Evolutionary conservation across 495 filamentous ascomycete genomes (phyloP).

Genomic region (Aspergillus diversus): DNA sequence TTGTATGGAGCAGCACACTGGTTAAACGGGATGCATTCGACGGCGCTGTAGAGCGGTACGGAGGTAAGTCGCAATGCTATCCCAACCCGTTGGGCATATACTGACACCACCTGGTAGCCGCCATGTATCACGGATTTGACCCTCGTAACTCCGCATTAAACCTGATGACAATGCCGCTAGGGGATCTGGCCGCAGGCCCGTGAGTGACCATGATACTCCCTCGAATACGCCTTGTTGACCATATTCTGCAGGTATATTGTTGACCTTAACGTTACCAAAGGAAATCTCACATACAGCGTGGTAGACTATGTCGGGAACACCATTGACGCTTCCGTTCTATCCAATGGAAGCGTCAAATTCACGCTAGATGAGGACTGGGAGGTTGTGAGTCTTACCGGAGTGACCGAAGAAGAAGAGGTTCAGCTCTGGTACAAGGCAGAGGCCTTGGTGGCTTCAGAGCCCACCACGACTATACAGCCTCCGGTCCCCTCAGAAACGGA

Average conservation of each 20-base stretch:
- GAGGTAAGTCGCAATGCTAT: neutral
- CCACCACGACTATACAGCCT: neutral
- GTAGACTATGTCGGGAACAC: neutral
- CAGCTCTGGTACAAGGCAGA: neutral
- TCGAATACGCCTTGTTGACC: neutral
- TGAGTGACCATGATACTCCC: neutral
- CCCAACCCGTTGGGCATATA: too few species aligned
- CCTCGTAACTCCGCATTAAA: neutral
- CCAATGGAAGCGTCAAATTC: neutral
- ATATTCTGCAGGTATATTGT: neutral
- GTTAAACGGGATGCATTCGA: neutral
- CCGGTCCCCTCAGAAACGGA: neutral
- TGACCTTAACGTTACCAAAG: neutral
- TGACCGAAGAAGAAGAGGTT: neutral
- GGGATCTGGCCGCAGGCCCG: neutral
- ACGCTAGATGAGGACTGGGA: neutral
- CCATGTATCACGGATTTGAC: neutral
- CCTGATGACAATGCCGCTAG: neutral
- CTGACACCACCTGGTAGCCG: too few species aligned
- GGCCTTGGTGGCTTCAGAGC: neutral
- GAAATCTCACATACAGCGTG: neutral
- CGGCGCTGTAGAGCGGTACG: neutral
- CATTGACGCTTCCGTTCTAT: neutral
- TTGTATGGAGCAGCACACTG: neutral
- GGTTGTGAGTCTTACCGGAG: neutral